A percentile compares a stretch with the other conserved stretches of the same genome.
These are phyloP conservation scores for Eudorina sp. DNA, from an alignment of 139 green algal species.

Conservation along the genomic window DNA sequence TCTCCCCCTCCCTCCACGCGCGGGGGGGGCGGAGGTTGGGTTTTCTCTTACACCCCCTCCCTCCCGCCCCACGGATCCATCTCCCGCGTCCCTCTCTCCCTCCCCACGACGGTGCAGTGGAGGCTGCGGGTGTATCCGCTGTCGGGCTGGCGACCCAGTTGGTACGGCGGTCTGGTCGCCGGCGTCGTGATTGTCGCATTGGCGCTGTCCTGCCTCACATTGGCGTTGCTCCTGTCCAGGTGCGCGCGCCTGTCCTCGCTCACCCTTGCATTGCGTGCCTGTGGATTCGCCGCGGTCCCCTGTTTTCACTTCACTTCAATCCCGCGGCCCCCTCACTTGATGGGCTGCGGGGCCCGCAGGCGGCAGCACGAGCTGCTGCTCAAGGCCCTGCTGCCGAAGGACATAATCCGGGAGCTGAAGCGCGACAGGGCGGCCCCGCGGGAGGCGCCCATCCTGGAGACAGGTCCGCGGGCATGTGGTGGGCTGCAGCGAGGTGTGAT, in stretches of 20 bases:
- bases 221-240: constrained; percentile 3
- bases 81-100: background rate
- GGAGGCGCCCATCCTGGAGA: background rate
- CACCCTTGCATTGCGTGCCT: too few species aligned
- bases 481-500: background rate
- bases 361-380: constrained; percentile 33
- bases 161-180: background rate
- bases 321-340: too few species aligned
- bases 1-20: too few species aligned
- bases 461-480: background rate
- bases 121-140: background rate
- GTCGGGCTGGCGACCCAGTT: background rate
- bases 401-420: background rate
- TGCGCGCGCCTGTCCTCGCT: too few species aligned
- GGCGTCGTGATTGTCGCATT: background rate
- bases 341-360: background rate
- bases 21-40: too few species aligned
- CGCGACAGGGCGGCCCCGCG: background rate
- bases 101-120: background rate
- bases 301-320: too few species aligned
- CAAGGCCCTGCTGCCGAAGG: constrained; percentile 24
- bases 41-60: too few species aligned
- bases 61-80: too few species aligned
- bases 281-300: too few species aligned
- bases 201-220: background rate